Evolutionary conservation across 2,329 filamentous ascomycete species (phyloP).

Genomic region (Monosporascus sp.): DNA sequence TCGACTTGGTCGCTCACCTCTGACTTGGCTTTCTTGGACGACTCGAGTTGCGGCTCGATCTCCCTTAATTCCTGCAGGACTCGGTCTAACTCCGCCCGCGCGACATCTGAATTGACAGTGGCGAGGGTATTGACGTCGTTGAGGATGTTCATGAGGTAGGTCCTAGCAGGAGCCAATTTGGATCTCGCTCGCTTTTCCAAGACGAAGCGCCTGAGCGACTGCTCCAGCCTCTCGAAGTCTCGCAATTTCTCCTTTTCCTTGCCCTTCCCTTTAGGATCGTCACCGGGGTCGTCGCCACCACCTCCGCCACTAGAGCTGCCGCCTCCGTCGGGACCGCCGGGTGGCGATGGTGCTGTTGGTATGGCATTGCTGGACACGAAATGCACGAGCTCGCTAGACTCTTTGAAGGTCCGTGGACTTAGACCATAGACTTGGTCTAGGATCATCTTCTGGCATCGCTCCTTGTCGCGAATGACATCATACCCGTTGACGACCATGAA

Average conservation of each 20-base stretch:
- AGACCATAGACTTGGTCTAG: constrained; percentile 80
- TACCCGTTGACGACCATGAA: constrained; percentile 99
- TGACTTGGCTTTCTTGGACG: constrained; percentile 71
- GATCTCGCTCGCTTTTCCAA: constrained; percentile 92
- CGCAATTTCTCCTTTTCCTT: constrained; percentile 84
- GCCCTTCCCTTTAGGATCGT: constrained; percentile 68
- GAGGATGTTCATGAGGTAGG: constrained; percentile 89
- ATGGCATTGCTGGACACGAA: constrained; percentile 98
- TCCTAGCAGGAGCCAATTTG: constrained; percentile 91
- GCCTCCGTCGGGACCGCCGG: constrained; percentile 49
- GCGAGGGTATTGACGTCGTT: constrained; percentile 81
- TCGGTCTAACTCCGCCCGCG: constrained; percentile 76
- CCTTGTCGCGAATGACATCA: constrained; percentile 87
- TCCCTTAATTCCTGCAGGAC: constrained; percentile 75
- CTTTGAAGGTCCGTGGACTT: constrained; percentile 91
- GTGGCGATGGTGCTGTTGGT: constrained; percentile 60
- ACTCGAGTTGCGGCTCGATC: constrained; percentile 79
- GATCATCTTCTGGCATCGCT: constrained; percentile 87
- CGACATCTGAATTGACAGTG: constrained; percentile 80
- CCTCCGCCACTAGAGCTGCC: constrained; percentile 50
- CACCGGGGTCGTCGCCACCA: constrained; percentile 49
- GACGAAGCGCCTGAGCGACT: constrained; percentile 85
- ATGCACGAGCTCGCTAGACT: constrained; percentile 87
- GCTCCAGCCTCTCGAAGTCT: constrained; percentile 86
- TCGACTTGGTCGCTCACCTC: constrained; percentile 81